Base-by-base conservation (phyloP, 257 asterid genomes). In the Solanum pinnatisectum region DNA sequence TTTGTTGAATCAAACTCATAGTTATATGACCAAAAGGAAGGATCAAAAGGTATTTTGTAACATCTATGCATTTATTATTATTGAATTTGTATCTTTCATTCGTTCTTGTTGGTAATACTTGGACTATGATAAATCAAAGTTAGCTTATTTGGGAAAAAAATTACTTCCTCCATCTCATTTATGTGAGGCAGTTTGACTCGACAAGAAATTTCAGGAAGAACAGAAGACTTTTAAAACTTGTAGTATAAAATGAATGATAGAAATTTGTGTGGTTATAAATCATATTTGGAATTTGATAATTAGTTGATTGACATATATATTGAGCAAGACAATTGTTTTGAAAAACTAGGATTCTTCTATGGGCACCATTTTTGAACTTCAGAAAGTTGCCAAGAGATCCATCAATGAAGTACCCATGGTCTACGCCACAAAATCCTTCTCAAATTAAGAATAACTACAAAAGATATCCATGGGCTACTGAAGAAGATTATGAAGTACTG, bases 351-450 rank as follows among this genome's bases (percentile, higher is more conserved):
- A 89, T 93, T 65, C 85, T 94, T 90, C 90, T 95, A 52, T 95
- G 98, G 98, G 98, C 98, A 59, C 98, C 98, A 89, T 96, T 96
- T 89, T 90, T 96, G 73, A 96, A 96, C 94, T 94, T 95, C 94
- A 93, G 98, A 77, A 96, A 94, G 88, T 91, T 96, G 39, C 98
- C 98, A 1, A 33, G 98, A 89, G 96, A 95, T 92, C 97, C 98
- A 87, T 83, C 89, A 16, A 92, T 96, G 95, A 94, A 95, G 92
- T 95, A 95, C 56, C 98, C 98, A 1, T 96, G 98, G 98, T 91
- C 95, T 7, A 90, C 88, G 14, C 98, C 98, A 10, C 91, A 93
- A 90, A 86, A 95, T 84, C 94, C 96, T 52, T 90, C 96, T 16
- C 72, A 90, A 79, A 86, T 94, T 30, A 96, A 89, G 87, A 94